Percentiles rank a stretch among this genome's conserved stretches.
These are phyloP conservation scores for Colletotrichum tanaceti DNA, from an alignment of 2,329 filamentous ascomycete species.

Conservation along the genomic window DNA sequence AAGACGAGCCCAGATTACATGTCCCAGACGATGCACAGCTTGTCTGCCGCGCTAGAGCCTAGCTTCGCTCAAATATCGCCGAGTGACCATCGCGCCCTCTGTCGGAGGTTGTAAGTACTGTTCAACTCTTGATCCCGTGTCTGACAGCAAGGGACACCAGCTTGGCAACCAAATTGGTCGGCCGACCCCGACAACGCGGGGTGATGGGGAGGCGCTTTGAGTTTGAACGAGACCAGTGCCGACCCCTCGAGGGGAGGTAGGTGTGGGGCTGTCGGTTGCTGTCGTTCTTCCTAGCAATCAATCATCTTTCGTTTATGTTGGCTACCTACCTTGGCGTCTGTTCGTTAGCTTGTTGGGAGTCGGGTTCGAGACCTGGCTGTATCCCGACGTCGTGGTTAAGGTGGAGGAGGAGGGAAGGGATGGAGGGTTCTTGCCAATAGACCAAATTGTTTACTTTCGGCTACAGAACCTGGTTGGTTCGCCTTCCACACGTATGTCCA, in stretches of 20 bases:
- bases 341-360: neutral
- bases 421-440: neutral
- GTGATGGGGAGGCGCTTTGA: neutral
- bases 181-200: neutral
- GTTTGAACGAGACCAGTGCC: conserved; percentile 24
- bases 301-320: neutral
- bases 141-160: neutral
- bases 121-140: neutral
- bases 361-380: conserved; percentile 1
- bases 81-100: neutral
- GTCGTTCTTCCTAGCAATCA: too few species aligned
- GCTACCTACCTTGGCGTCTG: neutral
- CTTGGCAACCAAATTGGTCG: neutral
- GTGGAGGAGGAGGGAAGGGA: neutral
- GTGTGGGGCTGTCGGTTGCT: neutral
- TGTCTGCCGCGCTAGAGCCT: conserved; percentile 1
- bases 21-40: neutral
- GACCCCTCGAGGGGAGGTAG: neutral
- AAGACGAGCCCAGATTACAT: neutral
- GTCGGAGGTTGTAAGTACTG: neutral
- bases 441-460: neutral
- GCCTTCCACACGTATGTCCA: neutral
- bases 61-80: neutral
- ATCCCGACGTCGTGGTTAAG: conserved; percentile 13
- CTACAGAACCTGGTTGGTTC: neutral